Evolutionary conservation across 2,329 filamentous ascomycete genomes (phyloP).

Genomic region (Ceratocystis ficicola): DNA sequence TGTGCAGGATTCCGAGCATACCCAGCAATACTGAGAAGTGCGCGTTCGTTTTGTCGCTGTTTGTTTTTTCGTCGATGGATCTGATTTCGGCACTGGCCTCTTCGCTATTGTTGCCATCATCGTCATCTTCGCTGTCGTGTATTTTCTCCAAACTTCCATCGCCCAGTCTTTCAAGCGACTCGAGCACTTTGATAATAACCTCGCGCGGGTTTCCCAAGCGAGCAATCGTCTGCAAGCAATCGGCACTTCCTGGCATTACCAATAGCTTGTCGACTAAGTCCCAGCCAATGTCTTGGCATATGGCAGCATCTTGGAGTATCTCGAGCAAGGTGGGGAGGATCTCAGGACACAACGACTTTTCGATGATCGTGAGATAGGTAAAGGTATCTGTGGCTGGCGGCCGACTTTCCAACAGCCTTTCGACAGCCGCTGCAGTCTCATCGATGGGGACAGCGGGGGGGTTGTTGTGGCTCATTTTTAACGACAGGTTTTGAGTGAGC

Average conservation of each 20-base stretch:
- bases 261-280: slow-evolving; percentile 67
- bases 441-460: slow-evolving; percentile 3
- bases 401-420: slow-evolving; percentile 38
- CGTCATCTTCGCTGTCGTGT: slow-evolving; percentile 31
- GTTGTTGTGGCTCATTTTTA: slow-evolving; percentile 8
- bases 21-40: slow-evolving; percentile 55
- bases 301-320: slow-evolving; percentile 52
- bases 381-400: slow-evolving; percentile 51
- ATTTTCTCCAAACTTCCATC: slow-evolving; percentile 28
- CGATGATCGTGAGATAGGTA: slow-evolving; percentile 67
- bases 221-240: slow-evolving; percentile 62
- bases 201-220: slow-evolving; percentile 69
- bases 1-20: slow-evolving; percentile 61
- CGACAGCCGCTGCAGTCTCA: slow-evolving; percentile 32
- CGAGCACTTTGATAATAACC: slow-evolving; percentile 68
- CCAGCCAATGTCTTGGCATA: slow-evolving; percentile 72
- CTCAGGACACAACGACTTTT: slow-evolving; percentile 56
- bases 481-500: not conserved
- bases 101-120: slow-evolving; percentile 25
- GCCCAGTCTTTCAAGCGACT: slow-evolving; percentile 49
- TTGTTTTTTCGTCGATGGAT: not conserved
- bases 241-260: slow-evolving; percentile 52
- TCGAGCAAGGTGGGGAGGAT: slow-evolving; percentile 56
- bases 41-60: slow-evolving; percentile 23
- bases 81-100: slow-evolving; percentile 19